Evolutionary conservation across 2,329 filamentous ascomycete genomes (phyloP), one percentile per base, ranked within the genome.

Genomic region (Alternaria arbusti): DNA sequence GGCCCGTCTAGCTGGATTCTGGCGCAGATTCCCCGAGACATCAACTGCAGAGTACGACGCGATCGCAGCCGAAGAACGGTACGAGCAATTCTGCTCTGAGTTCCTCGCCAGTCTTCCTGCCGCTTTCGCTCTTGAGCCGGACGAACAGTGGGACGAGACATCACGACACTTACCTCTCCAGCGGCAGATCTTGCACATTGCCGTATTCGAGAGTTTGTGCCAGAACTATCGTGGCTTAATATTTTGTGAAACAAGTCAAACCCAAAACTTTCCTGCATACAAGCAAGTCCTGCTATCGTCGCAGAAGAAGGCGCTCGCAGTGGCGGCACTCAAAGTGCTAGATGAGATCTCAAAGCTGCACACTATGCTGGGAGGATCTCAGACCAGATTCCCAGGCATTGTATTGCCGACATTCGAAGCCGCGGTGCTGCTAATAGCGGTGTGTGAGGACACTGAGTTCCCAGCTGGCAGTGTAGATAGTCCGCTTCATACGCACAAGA

Each of bases 1-100:
- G 23, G 44, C 44, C 9, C 44, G 23, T 7, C 10, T 46, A 13
- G 44, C 23, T 6, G 12, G 7, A 13, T 46, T 46, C 44, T 46
- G 44, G 44, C 20, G 23, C 13, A 46, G 10, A 23, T 23, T 46
- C 44, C 36, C 36, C 36, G 10, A 8, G 36, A 17, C 15, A 17
- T 40, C 36, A 9, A 10, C 10, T 40, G 11, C 36, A 40, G 15
- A 40, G 25, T 66, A 66, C 20, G 61, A 67, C 12, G 28, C 50
- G 30, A 56, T 28, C 12, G 54, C 17, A n/a, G 49, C 64, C 17
- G 61, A 67, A 26, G 57, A 66, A 45, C 11, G 44, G 25, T 66
- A 66, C 28, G 57, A 61, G 17, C 64, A 56, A 44, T 67, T 64
- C 26, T 61, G 57, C 47, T 51, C 22, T 10, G 61, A 67, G 28